Evolutionary conservation across 768 basidiomycete genomes (phyloP).

Genomic region (Psilocybe tampanensis): DNA sequence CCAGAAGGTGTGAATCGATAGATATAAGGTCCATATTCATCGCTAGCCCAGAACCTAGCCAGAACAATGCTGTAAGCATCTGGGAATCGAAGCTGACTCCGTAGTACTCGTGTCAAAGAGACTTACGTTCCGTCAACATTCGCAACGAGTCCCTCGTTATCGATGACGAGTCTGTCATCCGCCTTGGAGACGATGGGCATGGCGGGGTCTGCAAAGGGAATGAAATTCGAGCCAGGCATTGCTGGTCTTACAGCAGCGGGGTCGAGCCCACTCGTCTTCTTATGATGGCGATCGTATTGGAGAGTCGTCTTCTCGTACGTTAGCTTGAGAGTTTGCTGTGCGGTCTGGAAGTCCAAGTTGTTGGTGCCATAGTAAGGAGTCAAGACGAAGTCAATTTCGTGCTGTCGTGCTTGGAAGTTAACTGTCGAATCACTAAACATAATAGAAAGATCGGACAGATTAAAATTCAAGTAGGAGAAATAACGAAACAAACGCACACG

Average conservation of each 20-base stretch:
- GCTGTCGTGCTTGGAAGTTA: constrained; percentile 67
- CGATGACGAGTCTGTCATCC: constrained; percentile 52
- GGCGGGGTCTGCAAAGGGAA: constrained; percentile 39
- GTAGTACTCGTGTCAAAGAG: background rate
- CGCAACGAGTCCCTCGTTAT: constrained; percentile 61
- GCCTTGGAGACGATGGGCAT: constrained; percentile 46
- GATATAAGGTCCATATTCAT: constrained; percentile 73
- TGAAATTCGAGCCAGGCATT: constrained; percentile 26
- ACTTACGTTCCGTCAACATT: constrained; percentile 61
- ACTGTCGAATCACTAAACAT: constrained; percentile 47
- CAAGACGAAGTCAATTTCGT: constrained; percentile 58
- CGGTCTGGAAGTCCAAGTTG: constrained; percentile 49
- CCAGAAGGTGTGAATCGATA: constrained; percentile 53
- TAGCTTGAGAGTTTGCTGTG: constrained; percentile 52
- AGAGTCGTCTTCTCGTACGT: constrained; percentile 46
- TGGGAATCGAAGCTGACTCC: background rate
- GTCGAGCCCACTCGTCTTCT: constrained; percentile 60
- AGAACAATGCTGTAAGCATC: no score
- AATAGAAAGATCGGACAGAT: background rate
- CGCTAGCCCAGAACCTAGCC: constrained; percentile 66
- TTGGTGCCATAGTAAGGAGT: constrained; percentile 52
- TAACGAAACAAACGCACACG: constrained; percentile 38
- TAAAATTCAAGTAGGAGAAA: background rate
- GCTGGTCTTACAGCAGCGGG: constrained; percentile 45
- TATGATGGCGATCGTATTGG: constrained; percentile 44